Conservation (phyloP, 2,329 filamentous ascomycete genomes). For the Colletotrichum sp. region DNA sequence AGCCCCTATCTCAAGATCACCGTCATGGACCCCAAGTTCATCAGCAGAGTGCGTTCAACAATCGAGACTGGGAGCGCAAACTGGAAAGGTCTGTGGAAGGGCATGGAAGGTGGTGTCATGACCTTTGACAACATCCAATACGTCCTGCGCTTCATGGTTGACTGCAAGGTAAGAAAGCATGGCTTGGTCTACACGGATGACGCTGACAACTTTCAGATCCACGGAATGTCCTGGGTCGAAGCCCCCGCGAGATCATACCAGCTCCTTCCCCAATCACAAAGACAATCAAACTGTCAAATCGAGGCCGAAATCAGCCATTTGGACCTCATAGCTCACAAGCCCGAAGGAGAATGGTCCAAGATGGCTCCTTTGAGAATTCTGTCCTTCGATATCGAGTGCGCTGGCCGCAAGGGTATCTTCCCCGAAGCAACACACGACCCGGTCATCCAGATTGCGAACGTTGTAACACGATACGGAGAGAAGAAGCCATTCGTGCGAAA, state of each 20-base stretch:
- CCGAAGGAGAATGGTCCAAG: conserved; percentile 95
- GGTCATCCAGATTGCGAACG: conserved; percentile 97
- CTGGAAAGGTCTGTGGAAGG: conserved; percentile 90
- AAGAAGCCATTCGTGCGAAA: conserved; percentile 95
- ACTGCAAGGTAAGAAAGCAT: conserved; percentile 71
- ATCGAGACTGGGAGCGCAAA: conserved; percentile 82
- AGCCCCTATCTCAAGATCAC: conserved; percentile 94
- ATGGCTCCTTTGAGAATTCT: conserved; percentile 93
- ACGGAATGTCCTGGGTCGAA: conserved; percentile 98
- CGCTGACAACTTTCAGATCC: conserved; percentile 57
- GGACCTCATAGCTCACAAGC: conserved; percentile 84
- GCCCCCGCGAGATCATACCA: conserved; percentile 76
- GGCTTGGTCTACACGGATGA: neutral
- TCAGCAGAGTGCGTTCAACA: conserved; percentile 74
- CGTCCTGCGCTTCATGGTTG: conserved; percentile 95
- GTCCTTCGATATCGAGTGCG: conserved; percentile 99
- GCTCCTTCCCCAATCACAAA: conserved; percentile 68
- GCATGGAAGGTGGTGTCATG: conserved; percentile 71
- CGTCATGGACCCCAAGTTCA: conserved; percentile 86
- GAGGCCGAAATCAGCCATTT: conserved; percentile 85
- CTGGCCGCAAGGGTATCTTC: conserved; percentile 96
- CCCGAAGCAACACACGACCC: conserved; percentile 91
- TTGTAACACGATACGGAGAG: conserved; percentile 94
- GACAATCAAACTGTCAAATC: conserved; percentile 94
- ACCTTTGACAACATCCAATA: conserved; percentile 98